These are phyloP conservation scores for Linderina pennispora DNA, from an alignment of 192 early-diverging fungal genomes.

Conservation along the genomic window DNA sequence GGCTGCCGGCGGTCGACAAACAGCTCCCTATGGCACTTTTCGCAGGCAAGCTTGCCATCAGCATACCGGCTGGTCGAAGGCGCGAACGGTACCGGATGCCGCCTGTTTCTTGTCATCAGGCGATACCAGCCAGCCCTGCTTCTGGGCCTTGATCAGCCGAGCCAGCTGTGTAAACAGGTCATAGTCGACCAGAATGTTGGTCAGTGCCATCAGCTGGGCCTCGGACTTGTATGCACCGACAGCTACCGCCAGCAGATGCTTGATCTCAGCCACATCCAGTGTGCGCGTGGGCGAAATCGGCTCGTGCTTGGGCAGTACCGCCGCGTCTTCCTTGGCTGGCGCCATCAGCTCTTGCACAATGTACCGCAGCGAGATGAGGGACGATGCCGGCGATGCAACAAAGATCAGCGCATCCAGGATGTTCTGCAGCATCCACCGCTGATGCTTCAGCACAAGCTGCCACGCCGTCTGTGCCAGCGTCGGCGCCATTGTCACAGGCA, in stretches of 20 bases:
- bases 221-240: conserved; percentile 46
- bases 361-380: conserved; percentile 36
- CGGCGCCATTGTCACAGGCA: background rate
- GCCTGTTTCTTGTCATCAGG: background rate
- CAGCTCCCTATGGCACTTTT: conserved; percentile 16
- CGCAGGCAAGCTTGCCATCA: conserved; percentile 11
- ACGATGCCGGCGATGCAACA: conserved; percentile 36
- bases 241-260: conserved; percentile 39
- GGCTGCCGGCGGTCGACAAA: conserved; percentile 35
- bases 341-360: conserved; percentile 44
- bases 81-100: background rate
- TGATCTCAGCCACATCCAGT: conserved; percentile 38
- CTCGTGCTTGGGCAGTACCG: background rate
- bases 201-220: conserved; percentile 42
- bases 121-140: conserved; percentile 36
- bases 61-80: background rate
- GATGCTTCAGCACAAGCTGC: conserved; percentile 33
- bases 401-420: conserved; percentile 42
- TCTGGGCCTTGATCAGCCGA: conserved; percentile 43
- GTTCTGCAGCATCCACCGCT: conserved; percentile 45
- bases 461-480: conserved; percentile 30
- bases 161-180: conserved; percentile 41
- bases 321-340: background rate
- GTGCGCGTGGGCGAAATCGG: conserved; percentile 9
- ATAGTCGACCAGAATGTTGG: conserved; percentile 40